These are phyloP conservation scores for Bullera alba DNA, from an alignment of 768 basidiomycete species.

Conservation along the genomic window DNA sequence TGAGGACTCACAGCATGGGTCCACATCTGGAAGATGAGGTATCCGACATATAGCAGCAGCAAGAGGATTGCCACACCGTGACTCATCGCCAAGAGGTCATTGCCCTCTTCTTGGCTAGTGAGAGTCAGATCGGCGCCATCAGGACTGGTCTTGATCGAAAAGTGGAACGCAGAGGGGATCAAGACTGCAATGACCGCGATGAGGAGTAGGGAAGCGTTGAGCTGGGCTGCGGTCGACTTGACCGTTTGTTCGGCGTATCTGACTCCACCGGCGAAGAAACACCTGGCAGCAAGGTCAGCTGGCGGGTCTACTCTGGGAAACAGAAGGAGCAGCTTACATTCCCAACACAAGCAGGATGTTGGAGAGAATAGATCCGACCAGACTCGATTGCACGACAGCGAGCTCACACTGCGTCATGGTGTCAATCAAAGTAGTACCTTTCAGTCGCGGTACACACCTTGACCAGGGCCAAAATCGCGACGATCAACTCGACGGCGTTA, in stretches of 20 bases:
- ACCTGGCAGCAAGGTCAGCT: slow-evolving; percentile 9
- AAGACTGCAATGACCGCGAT: slow-evolving; percentile 47
- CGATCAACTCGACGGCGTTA: slow-evolving; percentile 55
- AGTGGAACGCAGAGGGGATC: slow-evolving; percentile 46
- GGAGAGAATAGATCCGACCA: slow-evolving; percentile 54
- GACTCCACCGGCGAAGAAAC: slow-evolving; percentile 48
- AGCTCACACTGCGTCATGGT: slow-evolving; percentile 50
- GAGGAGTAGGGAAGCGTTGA: slow-evolving; percentile 45
- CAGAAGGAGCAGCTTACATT: slow-evolving; percentile 29
- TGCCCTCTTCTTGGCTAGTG: slow-evolving; percentile 44
- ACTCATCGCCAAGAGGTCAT: slow-evolving; percentile 50
- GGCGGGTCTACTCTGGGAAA: not conserved
- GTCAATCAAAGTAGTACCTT: not conserved
- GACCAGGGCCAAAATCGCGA: slow-evolving; percentile 44
- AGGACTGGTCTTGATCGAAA: slow-evolving; percentile 13
- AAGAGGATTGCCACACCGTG: slow-evolving; percentile 53
- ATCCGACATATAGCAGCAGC: slow-evolving; percentile 49
- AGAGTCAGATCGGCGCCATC: not conserved
- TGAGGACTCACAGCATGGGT: slow-evolving; percentile 51
- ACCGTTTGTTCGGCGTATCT: slow-evolving; percentile 55
- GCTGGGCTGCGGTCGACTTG: slow-evolving; percentile 52
- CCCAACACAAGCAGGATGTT: slow-evolving; percentile 47
- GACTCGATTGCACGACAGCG: slow-evolving; percentile 53
- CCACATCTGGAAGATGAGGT: slow-evolving; percentile 56
- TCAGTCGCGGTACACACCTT: slow-evolving; percentile 20